Evolutionary conservation across 2,329 filamentous ascomycete genomes (phyloP).

Genomic region (Sclerotinia subarctica): DNA sequence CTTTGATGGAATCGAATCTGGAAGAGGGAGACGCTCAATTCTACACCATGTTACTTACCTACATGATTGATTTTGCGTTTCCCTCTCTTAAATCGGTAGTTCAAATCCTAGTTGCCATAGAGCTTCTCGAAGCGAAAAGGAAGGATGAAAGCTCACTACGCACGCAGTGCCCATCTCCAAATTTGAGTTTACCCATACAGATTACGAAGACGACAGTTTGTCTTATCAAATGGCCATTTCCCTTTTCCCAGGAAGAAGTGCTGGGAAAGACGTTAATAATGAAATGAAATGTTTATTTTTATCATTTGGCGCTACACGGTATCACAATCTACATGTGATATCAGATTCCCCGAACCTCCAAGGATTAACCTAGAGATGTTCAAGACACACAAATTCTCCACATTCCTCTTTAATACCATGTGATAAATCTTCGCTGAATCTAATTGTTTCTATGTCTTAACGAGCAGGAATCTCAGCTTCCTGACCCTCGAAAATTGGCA

Average conservation of each 20-base stretch:
- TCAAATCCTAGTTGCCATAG: neutral
- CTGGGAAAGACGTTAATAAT: neutral
- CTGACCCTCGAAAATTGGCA: conserved; percentile 84
- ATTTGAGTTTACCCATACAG: neutral
- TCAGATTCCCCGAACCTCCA: neutral
- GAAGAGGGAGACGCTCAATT: neutral
- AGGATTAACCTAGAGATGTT: conserved; percentile 2
- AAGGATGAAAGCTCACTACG: neutral
- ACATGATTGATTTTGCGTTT: neutral
- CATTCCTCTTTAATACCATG: neutral
- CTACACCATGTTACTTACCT: neutral
- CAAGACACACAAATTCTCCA: conserved; percentile 6
- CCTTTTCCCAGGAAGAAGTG: too few species aligned
- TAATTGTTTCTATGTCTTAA: conserved; percentile 12
- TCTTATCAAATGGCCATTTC: neutral
- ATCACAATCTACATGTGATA: neutral
- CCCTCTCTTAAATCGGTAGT: neutral
- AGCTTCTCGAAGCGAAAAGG: conserved; percentile 5
- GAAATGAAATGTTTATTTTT: neutral
- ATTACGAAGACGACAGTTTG: neutral
- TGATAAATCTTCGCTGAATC: neutral
- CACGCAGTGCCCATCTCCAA: neutral
- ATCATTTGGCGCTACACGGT: neutral
- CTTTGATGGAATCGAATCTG: neutral
- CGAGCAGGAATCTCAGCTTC: conserved; percentile 42